phyloP scores from a whole-genome alignment of 164 flowering plant genomes.

The Tetrastigma voinierianum region DNA sequence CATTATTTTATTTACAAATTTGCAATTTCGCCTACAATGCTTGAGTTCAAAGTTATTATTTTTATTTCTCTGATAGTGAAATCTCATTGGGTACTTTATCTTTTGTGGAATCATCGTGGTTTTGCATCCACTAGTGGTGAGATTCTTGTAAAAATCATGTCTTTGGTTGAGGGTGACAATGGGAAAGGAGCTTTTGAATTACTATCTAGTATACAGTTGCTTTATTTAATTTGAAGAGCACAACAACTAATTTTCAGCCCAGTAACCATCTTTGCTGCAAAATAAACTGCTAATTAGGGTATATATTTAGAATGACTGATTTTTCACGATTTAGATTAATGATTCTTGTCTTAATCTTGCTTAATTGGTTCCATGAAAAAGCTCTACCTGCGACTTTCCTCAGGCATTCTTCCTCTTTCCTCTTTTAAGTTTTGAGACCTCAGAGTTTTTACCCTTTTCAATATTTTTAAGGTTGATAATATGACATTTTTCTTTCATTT shows the following conservation, averaged over 20 bases:
- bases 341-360: too few species aligned
- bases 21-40: neutral
- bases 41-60: neutral
- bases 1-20: neutral
- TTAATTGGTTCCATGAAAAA: too few species aligned
- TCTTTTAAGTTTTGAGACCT: too few species aligned
- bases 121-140: neutral
- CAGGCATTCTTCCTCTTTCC: too few species aligned
- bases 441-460: too few species aligned
- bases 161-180: neutral
- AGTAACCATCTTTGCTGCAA: neutral
- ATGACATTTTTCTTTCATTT: too few species aligned
- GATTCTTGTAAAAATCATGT: neutral
- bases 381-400: too few species aligned
- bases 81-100: neutral
- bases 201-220: conserved; percentile 3
- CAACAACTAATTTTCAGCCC: neutral
- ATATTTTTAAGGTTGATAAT: too few species aligned
- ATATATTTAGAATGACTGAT: too few species aligned
- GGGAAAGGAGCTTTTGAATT: conserved; percentile 1
- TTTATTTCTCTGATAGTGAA: neutral
- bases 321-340: too few species aligned
- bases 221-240: conserved; percentile 13
- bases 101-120: neutral
- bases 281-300: neutral